These are phyloP conservation scores for Blastobotrys serpentis DNA, from an alignment of 1,139 yeast genomes.

Conservation along the genomic window DNA sequence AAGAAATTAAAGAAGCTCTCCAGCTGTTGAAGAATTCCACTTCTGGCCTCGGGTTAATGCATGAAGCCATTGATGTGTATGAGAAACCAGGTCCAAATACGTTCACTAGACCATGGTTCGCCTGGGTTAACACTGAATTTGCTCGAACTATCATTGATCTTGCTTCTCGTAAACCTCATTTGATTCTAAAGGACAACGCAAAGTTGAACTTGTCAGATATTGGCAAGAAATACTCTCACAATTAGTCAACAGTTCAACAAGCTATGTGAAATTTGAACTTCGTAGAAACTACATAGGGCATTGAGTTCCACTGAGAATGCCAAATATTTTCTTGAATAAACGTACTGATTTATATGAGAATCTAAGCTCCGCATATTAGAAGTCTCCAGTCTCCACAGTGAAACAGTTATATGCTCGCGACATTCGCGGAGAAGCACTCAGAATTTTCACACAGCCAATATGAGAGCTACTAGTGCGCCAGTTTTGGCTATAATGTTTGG, in stretches of 20 bases:
- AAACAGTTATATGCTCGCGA: no score
- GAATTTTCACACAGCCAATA: background rate
- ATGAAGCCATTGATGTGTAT: slow-evolving; percentile 74
- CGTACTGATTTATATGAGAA: no score
- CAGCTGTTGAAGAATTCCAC: slow-evolving; percentile 59
- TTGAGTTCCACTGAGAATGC: no score
- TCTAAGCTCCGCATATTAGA: no score
- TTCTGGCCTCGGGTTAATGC: slow-evolving; percentile 76
- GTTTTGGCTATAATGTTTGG: slow-evolving; percentile 20
- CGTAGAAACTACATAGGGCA: background rate
- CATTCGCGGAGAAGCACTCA: no score
- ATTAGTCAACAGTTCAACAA: background rate
- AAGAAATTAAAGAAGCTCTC: slow-evolving; percentile 57
- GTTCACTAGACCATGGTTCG: slow-evolving; percentile 79
- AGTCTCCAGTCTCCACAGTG: no score
- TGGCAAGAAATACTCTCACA: background rate
- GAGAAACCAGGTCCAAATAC: slow-evolving; percentile 40
- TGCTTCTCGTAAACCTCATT: slow-evolving; percentile 70
- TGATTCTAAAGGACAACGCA: slow-evolving; percentile 50
- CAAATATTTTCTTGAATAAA: no score
- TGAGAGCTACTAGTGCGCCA: slow-evolving; percentile 19
- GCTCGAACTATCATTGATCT: slow-evolving; percentile 78
- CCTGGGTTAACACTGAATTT: slow-evolving; percentile 93
- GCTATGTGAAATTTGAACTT: background rate
- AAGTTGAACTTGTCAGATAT: slow-evolving; percentile 8